Evolutionary conservation across 148 eudicot species (phyloP).

Genomic region (Rhododendron molle): DNA sequence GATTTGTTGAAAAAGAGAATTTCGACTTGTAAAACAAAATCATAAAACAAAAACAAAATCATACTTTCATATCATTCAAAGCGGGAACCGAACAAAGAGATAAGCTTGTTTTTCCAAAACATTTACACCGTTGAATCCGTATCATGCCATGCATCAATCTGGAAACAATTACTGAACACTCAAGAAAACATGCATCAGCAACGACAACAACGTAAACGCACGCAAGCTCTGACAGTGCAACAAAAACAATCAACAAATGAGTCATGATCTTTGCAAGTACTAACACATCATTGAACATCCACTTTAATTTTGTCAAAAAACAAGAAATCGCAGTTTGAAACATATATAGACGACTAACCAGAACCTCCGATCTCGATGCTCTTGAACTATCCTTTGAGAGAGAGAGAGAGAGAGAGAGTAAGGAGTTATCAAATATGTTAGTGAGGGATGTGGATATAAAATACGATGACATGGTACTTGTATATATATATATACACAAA

Average conservation of each 20-base stretch:
- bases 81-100: not conserved
- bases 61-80: too few species aligned
- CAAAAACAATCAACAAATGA: not conserved
- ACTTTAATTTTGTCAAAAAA: not conserved
- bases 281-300: not conserved
- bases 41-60: too few species aligned
- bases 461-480: not conserved
- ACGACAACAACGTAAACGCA: not conserved
- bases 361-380: not conserved
- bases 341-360: slow-evolving; percentile 6
- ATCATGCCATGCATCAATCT: not conserved
- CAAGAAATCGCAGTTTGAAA: not conserved
- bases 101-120: not conserved
- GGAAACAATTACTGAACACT: not conserved
- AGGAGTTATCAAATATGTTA: not conserved
- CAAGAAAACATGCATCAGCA: not conserved
- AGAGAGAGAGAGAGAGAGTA: not conserved
- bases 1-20: too few species aligned
- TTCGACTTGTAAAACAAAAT: not conserved
- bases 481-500: not conserved
- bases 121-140: not conserved
- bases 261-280: not conserved
- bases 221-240: not conserved
- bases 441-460: not conserved
- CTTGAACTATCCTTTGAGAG: not conserved